Percentiles rank a stretch among this genome's conserved stretches.
Conservation (phyloP, 768 basidiomycete species). For the Clathrus columnatus region DNA sequence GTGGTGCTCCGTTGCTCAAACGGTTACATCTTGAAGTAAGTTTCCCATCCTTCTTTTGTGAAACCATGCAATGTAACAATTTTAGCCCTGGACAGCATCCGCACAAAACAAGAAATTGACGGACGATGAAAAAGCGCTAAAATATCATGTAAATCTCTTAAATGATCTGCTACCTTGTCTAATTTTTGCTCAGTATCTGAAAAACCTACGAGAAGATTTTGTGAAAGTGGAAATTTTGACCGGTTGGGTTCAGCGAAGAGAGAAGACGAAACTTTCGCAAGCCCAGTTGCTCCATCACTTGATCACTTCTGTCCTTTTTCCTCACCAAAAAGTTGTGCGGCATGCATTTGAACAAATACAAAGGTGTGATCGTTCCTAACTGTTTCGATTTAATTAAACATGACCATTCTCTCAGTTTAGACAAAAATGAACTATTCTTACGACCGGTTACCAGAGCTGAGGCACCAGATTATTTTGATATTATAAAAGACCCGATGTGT, state of each 20-base stretch:
- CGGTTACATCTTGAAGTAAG: constrained; percentile 76
- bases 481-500: constrained; percentile 82
- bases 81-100: constrained; percentile 80
- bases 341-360: constrained; percentile 62
- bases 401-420: constrained; percentile 40
- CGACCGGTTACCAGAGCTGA: constrained; percentile 70
- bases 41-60: background rate
- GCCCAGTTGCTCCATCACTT: constrained; percentile 58
- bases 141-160: constrained; percentile 57
- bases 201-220: constrained; percentile 67
- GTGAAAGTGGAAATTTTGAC: constrained; percentile 59
- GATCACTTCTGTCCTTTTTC: constrained; percentile 55
- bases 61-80: background rate
- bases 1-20: constrained; percentile 91
- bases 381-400: background rate
- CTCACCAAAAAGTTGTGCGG: constrained; percentile 52
- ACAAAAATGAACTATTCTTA: constrained; percentile 68
- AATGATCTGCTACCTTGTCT: background rate
- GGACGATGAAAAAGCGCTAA: constrained; percentile 74
- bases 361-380: constrained; percentile 37
- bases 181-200: constrained; percentile 43
- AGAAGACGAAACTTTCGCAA: constrained; percentile 68
- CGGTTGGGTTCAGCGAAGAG: constrained; percentile 64
- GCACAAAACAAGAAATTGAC: constrained; percentile 54
- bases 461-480: constrained; percentile 87